Evolutionary conservation across 1,284 basidiomycete species (phyloP), one percentile per base, ranked within the genome.

Genomic region (Puccinia triticina): DNA sequence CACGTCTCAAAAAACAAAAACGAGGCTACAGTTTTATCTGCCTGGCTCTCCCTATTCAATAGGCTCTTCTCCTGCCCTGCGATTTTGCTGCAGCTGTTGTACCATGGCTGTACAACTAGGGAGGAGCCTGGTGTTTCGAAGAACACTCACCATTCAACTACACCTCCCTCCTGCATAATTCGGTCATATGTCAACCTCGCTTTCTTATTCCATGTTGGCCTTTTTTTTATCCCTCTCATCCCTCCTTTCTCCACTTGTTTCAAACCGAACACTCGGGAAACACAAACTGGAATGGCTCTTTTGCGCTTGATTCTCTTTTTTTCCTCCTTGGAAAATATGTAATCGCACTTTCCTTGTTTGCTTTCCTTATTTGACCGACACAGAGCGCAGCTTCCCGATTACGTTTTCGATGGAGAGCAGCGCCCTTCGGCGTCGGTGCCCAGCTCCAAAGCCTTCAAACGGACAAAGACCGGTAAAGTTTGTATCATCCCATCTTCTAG

Each of bases 381-480:
- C 81, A 94, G 93, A 84, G 89, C 92, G 73, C 88, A 89, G 12
- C 88, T 95, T 77, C 94, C 94, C 18, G 93, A 94, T 84, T 91
- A 93, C 84, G 93, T 94, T 50, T 95, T 94, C 85, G 94, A 93
- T 75, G 90, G 90, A 74, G 93, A 92, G 80, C 92, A 92, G 87
- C 91, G 92, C 61, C 92, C 92, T 84, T 90, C 90, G 23, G 91
- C 91, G n/a, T 57, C 73, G 59, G 73, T 76, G 26, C 72, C 80
- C 29, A 76, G 64, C 48, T 76, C 80, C 83, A 89, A 90, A 77
- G 89, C 89, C 1, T 89, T 91, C 84, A 90, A 91, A 85, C 89
- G 91, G n/a, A 88, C 90, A 83, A 94, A 94, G 87, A 90, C 91
- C 59, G 87, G 89, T 84, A 94, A 94, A 91, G 93, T 94, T 71